Base-by-base conservation (phyloP, 331 rosid genomes). In the Malus hybrid region DNA sequence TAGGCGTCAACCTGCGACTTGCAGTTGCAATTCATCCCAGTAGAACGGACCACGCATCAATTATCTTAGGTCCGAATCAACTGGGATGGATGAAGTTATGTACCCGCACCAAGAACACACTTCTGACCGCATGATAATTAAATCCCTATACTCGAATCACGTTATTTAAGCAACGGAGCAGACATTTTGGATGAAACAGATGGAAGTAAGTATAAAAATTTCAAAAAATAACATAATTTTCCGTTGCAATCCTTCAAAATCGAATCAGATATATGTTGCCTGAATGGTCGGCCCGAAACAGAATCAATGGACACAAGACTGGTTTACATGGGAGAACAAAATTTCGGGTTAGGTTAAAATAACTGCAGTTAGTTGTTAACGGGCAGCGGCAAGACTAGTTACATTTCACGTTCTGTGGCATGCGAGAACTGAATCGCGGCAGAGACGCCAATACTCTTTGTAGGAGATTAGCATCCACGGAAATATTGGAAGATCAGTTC, bases 381-480 rank as follows among this genome's bases (percentile, higher is more conserved):
- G 7, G n/a, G n/a, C 56, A 50, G 56, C 56, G 1, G 56, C 56
- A 15, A 50, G n/a, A 50, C 56, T 50, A 18, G 56, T 15, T 50
- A 50, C n/a, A 50, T n/a, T 52, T 69, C 80, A 80, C 63, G 74
- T 69, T 75, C 85, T 75, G 77, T 75, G 80, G 86, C 95, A 86
- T 48, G 80, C 77, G 42, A 90, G 69, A 54, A 94, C 81, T 22
- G 91, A 88, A 78, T 92, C 91, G 12, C 67, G 81, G 76, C 99
- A 90, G 68, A 88, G 87, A 77, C 72, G 34, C 99, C 96, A 92
- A 84, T 85, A 86, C 80, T 88, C 87, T 86, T 75, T 92, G 87
- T 75, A 87, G 34, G 95, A 90, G 71, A 94, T 80, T 78, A 81
- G 81, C 89, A 84, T 87, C 99, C 96, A 94, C 71, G 96, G 93